A percentile compares a stretch with the other conserved stretches of the same genome.
Evolutionary conservation across 108 stramenopile genomes (phyloP).

Genomic region (Discostella pseudostelligera): DNA sequence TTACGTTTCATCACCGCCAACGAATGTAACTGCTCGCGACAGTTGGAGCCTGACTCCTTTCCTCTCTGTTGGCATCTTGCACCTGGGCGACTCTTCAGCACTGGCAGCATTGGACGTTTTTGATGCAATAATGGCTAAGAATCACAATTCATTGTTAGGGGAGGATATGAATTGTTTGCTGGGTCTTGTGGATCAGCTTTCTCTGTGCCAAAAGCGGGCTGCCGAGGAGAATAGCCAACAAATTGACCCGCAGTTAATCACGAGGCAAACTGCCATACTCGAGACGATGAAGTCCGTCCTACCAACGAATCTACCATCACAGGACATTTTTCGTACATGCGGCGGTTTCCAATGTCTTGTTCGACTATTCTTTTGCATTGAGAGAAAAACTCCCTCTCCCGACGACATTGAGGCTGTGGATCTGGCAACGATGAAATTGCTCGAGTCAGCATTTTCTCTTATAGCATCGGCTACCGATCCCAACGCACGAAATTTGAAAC

Average conservation of each 20-base stretch:
- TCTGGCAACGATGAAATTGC: slow-evolving; percentile 43
- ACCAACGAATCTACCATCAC: slow-evolving; percentile 56
- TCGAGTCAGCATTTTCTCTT: slow-evolving; percentile 54
- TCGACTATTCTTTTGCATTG: slow-evolving; percentile 51
- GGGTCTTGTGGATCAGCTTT: slow-evolving; percentile 54
- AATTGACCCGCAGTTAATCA: slow-evolving; percentile 23
- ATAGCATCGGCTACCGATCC: slow-evolving; percentile 58
- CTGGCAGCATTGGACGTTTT: slow-evolving; percentile 64
- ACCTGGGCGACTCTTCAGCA: slow-evolving; percentile 67
- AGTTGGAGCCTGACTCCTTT: slow-evolving; percentile 41
- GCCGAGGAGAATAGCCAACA: not conserved
- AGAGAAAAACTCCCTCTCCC: slow-evolving; percentile 33
- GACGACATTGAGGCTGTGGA: not conserved
- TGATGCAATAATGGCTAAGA: slow-evolving; percentile 61
- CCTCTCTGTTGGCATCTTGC: slow-evolving; percentile 56
- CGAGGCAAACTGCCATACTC: slow-evolving; percentile 36
- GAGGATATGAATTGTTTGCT: slow-evolving; percentile 66
- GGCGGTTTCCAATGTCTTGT: slow-evolving; percentile 70
- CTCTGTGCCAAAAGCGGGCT: slow-evolving; percentile 3
- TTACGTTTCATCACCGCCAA: slow-evolving; percentile 15
- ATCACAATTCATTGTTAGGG: slow-evolving; percentile 47
- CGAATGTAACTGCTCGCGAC: slow-evolving; percentile 28
- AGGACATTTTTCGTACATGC: slow-evolving; percentile 69
- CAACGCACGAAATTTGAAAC: slow-evolving; percentile 46
- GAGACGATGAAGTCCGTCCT: slow-evolving; percentile 58